Evolutionary conservation across 805 yeast genomes (phyloP), one percentile per base, ranked within the genome.

Genomic region (Saccharomycopsis javanensis): DNA sequence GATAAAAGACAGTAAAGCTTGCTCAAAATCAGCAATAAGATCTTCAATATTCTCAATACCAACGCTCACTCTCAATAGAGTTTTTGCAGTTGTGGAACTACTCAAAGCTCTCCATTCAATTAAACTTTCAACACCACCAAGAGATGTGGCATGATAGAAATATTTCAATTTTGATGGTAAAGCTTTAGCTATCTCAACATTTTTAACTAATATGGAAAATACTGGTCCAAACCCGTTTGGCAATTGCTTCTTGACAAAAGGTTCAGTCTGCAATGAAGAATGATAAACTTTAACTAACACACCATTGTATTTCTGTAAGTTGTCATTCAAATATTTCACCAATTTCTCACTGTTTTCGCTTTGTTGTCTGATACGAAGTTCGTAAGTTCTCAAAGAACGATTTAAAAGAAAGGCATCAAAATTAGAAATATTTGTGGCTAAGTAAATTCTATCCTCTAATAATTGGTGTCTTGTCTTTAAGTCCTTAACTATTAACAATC

Each of bases 61-160:
- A 50, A 86, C 75, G 59, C 96, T 86, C 5, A 91, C 72, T 69
- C 97, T 78, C 45, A 91, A 69, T 51, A 89, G 68, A 0, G 79
- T 77, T 23, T 79, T 77, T 20, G 78, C 73, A 13, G 83, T 85
- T 3, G 71, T 62, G 1, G 78, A 67, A 66, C 89, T 92, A 25
- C 85, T 78, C 71, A 91, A 66, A 0, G 88, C 84, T 66, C 97
- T 80, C 96, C 96, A 89, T 70, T 91, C 97, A 57, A 91, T 81
- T 65, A 90, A 73, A 51, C 95, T 85, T 70, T 92, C 97, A 13
- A 86, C 88, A 23, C 97, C 96, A 42, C 97, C 97, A 28, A 92
- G 74, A 1, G 96, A 88, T 0, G 97, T 90, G 3, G 97, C 96
- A 70, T 91, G 98, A 63, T 84, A 85, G 73, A 90, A 89, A 61